These are phyloP conservation scores for Populus nigra DNA, from an alignment of 345 rosid genomes.

Conservation along the genomic window DNA sequence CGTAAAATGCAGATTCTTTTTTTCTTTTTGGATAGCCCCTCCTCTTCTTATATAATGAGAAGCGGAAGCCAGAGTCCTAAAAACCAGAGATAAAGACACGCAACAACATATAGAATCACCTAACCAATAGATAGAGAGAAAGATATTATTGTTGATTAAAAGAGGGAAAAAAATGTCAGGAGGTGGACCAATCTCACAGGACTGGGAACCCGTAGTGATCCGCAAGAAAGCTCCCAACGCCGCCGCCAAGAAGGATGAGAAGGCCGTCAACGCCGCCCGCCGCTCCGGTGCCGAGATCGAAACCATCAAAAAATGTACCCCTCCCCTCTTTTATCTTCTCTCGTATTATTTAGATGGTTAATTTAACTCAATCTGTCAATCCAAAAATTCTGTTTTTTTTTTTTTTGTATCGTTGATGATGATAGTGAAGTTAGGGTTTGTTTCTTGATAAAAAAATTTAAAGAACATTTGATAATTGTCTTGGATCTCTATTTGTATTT, in stretches of 20 bases:
- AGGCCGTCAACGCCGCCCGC: conserved; percentile 35
- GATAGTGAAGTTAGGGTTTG: not conserved
- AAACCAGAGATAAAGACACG: not conserved
- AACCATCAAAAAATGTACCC: conserved; percentile 23
- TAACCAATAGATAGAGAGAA: not conserved
- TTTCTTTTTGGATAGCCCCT: not conserved
- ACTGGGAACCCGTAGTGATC: conserved; percentile 36
- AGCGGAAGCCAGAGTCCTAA: not conserved
- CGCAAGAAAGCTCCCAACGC: conserved; percentile 37
- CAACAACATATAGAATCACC: too few relatives aligned
- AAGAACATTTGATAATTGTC: not conserved
- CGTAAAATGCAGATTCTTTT: not conserved
- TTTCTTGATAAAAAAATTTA: not conserved
- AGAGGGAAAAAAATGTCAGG: conserved; percentile 14
- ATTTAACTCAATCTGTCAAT: not conserved
- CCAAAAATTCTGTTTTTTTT: not conserved
- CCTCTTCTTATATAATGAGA: not conserved
- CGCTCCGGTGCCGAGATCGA: conserved; percentile 36
- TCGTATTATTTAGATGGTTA: not conserved
- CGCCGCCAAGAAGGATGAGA: conserved; percentile 36
- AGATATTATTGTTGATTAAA: not conserved
- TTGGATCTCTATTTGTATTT: not conserved
- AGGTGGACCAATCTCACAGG: conserved; percentile 30
- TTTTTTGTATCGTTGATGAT: not conserved
- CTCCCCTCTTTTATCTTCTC: too few relatives aligned